phyloP scores from a whole-genome alignment of 176 grass and related monocot genomes.

The Oryza longistaminata region DNA sequence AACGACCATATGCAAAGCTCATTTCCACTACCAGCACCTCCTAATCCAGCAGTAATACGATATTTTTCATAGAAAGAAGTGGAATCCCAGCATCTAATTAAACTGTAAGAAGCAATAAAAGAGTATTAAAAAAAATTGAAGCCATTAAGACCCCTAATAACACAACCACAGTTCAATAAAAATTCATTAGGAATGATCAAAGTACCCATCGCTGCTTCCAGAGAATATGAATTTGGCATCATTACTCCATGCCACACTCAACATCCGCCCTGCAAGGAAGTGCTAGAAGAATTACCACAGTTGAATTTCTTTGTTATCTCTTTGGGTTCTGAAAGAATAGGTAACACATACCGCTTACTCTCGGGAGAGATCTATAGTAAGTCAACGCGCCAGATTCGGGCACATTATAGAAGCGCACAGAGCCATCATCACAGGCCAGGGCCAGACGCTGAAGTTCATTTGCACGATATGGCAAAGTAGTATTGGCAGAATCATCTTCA shows the following conservation, averaged over 20 bases:
- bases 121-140: not conserved
- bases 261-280: constrained; percentile 58
- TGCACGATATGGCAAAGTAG: constrained; percentile 32
- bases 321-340: constrained; percentile 23
- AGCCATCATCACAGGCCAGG: constrained; percentile 91
- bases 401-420: constrained; percentile 69
- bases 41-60: constrained; percentile 86
- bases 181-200: constrained; percentile 25
- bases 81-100: constrained; percentile 93
- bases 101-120: constrained; percentile 44
- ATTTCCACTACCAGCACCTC: constrained; percentile 66
- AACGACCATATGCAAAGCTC: constrained; percentile 84
- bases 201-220: constrained; percentile 92
- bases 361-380: constrained; percentile 81
- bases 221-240: constrained; percentile 75
- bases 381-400: constrained; percentile 70
- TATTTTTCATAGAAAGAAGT: constrained; percentile 81
- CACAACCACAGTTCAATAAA: not conserved
- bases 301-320: constrained; percentile 16
- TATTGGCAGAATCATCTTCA: constrained; percentile 45
- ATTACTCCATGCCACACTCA: constrained; percentile 93
- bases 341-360: constrained; percentile 75
- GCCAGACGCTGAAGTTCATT: constrained; percentile 59
- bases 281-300: constrained; percentile 14
- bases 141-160: not conserved